Evolutionary conservation across 495 filamentous ascomycete genomes (phyloP).

Genomic region (Neurospora hispaniola): DNA sequence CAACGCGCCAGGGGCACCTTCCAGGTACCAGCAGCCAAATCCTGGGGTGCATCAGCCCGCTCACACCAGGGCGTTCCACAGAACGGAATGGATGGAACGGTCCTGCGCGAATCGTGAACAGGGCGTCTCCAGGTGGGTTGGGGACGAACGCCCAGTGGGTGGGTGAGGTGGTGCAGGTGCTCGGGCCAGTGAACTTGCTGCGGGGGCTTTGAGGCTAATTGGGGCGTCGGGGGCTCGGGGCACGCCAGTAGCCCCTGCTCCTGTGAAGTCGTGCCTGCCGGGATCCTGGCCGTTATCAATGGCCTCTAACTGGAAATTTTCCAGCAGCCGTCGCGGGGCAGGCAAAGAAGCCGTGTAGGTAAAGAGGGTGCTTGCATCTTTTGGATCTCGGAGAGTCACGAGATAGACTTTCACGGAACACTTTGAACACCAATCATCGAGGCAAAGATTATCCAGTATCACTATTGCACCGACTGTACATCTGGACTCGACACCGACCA

Average conservation of each 20-base stretch:
- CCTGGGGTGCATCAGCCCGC: background rate
- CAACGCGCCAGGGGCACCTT: background rate
- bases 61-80: background rate
- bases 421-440: background rate
- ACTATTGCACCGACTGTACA: background rate
- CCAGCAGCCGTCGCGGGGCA: background rate
- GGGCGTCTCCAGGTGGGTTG: background rate
- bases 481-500: background rate
- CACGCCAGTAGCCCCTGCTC: background rate
- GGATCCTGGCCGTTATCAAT: background rate
- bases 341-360: background rate
- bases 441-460: background rate
- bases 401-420: no score
- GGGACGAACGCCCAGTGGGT: background rate
- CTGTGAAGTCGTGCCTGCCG: background rate
- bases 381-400: no score
- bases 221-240: no score
- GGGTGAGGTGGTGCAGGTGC: background rate
- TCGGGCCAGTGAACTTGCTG: background rate
- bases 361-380: background rate
- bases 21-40: background rate
- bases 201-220: background rate
- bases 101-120: background rate
- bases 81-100: background rate
- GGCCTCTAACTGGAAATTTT: background rate